Conservation (phyloP, 768 basidiomycete genomes). For the Leccinum variicolor region DNA sequence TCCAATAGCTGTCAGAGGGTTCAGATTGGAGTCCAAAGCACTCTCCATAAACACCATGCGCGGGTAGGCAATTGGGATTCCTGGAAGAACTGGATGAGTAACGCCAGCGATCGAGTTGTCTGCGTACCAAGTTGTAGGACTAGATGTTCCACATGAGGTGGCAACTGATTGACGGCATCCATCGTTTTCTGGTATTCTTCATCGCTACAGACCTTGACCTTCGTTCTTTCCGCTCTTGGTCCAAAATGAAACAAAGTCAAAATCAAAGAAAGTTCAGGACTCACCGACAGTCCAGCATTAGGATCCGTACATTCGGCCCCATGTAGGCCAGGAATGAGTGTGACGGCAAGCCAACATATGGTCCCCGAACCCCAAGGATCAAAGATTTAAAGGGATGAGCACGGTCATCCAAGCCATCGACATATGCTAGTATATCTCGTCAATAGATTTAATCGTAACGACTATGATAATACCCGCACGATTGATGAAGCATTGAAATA, state of each 20-base stretch:
- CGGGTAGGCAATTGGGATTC: constrained; percentile 87
- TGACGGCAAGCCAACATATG: constrained; percentile 75
- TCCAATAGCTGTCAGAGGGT: constrained; percentile 78
- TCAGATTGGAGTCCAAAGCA: constrained; percentile 75
- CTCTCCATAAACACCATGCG: constrained; percentile 87
- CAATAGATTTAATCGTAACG: neutral
- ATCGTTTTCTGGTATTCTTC: constrained; percentile 75
- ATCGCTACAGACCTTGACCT: constrained; percentile 74
- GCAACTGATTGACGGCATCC: constrained; percentile 54
- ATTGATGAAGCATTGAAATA: constrained; percentile 92
- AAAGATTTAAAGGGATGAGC: constrained; percentile 66
- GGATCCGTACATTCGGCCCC: constrained; percentile 71
- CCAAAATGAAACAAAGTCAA: constrained; percentile 3
- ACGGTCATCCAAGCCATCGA: constrained; percentile 70
- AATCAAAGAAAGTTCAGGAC: constrained; percentile 15
- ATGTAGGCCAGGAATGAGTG: constrained; percentile 82
- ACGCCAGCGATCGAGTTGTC: neutral
- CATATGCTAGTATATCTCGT: constrained; percentile 12
- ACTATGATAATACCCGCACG: constrained; percentile 39
- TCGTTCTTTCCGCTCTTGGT: constrained; percentile 77
- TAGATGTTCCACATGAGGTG: constrained; percentile 72
- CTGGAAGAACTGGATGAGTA: constrained; percentile 29
- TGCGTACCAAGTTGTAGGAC: constrained; percentile 71
- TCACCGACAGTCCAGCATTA: constrained; percentile 81
- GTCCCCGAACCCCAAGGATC: constrained; percentile 72